Evolutionary conservation across 345 rosid species (phyloP), one percentile per base, ranked within the genome.

Genomic region (Populus nigra): DNA sequence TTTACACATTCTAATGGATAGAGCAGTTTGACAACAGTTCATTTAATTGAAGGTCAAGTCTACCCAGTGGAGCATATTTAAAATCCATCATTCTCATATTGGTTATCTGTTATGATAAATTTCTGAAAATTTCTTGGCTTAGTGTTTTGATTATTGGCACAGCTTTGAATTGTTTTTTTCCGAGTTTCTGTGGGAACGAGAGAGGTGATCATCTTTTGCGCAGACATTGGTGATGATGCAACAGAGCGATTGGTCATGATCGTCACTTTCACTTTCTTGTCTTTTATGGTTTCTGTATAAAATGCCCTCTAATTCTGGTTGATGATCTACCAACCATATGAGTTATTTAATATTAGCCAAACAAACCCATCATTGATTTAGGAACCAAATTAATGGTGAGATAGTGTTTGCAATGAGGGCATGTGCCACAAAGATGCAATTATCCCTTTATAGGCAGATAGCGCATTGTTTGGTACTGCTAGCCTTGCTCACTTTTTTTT

Each of bases 351-450:
- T 15, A 3, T 47, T 47, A 11, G 50, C 18, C 50, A 47, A 47
- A 13, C 50, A 47, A 47, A 47, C 50, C 16, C 50, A 47, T 47
- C 50, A 47, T 76, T 68, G n/a, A 33, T 72, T 57, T 50, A n/a
- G 49, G 16, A 69, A 39, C 33, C 65, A 47, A 66, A 33, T 66
- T 41, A 10, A 41, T 41, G 45, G 15, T 41, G 45, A 41, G 45
- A 41, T 10, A 41, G 45, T 41, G 45, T 41, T 10, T 41, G 45
- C 13, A 41, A 41, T 10, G 45, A 41, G 45, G 43, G 45, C 15
- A 72, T 53, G 65, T 74, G 35, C 39, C 22, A 11, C 5, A 41
- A 74, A 16, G 63, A 65, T 36, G 78, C 62, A 4, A 74, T 61
- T 38, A 43, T 62, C 41, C 20, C 38, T 50, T n/a, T 1, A 12